Evolutionary conservation across 2,329 filamentous ascomycete species (phyloP).

Genomic region (Endocalyx cinctus): DNA sequence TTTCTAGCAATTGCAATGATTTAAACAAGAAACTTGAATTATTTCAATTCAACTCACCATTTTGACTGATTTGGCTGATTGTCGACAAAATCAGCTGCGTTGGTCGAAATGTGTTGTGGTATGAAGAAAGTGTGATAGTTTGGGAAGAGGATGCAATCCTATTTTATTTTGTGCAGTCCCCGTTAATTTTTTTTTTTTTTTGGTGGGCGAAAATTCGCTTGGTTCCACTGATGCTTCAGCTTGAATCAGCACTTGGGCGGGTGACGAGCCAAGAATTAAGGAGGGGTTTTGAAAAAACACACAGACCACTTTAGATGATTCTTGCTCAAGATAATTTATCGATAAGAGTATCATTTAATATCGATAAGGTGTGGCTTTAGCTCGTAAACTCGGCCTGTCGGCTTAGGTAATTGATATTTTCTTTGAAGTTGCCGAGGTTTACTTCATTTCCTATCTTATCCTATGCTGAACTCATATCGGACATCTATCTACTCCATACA

Average conservation of each 20-base stretch:
- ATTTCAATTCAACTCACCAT: constrained; percentile 58
- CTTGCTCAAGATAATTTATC: background rate
- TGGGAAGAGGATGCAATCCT: too few relatives aligned
- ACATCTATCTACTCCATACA: too few relatives aligned
- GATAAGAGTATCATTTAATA: too few relatives aligned
- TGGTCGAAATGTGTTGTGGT: constrained; percentile 14
- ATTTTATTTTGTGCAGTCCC: too few relatives aligned
- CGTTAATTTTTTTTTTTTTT: constrained; percentile 23
- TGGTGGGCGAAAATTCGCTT: constrained; percentile 35
- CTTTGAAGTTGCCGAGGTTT: too few relatives aligned
- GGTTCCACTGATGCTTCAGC: constrained; percentile 6
- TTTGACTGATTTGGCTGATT: constrained; percentile 53
- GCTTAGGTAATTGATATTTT: too few relatives aligned
- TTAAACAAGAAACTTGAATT: constrained; percentile 30
- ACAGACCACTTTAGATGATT: constrained; percentile 10
- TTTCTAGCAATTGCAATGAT: constrained; percentile 27
- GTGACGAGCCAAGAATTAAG: constrained; percentile 23
- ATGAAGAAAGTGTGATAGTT: too few relatives aligned
- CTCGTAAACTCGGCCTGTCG: too few relatives aligned
- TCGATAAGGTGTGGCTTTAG: too few relatives aligned
- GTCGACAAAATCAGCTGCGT: constrained; percentile 21
- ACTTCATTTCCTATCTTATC: too few relatives aligned
- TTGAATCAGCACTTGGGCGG: constrained; percentile 21
- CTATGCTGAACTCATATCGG: too few relatives aligned
- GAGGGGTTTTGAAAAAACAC: constrained; percentile 1